Percentiles rank a stretch among this genome's conserved stretches.
Conservation (phyloP, 345 rosid species). For the Litchi chinensis region DNA sequence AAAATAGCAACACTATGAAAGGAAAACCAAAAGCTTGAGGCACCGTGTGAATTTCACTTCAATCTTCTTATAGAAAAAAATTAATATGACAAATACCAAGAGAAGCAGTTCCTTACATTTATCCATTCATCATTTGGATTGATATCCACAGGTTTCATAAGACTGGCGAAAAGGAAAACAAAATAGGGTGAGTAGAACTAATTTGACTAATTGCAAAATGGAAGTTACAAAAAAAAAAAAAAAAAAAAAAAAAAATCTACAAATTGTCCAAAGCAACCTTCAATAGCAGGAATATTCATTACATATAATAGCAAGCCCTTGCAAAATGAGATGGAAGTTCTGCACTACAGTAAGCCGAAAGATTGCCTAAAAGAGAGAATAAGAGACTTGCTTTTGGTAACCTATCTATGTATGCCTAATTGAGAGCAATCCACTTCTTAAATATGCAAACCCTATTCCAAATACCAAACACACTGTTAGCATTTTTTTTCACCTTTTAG, state of each 20-base stretch:
- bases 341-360: not conserved
- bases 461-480: not conserved
- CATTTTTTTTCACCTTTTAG: conserved; percentile 63
- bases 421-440: not conserved
- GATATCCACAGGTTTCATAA: conserved; percentile 86
- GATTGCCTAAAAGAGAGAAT: not conserved
- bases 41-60: not conserved
- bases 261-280: conserved; percentile 15
- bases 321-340: not conserved
- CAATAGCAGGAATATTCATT: not conserved
- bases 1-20: conserved; percentile 11
- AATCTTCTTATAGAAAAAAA: conserved; percentile 7
- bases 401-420: not conserved
- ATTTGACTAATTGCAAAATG: not conserved
- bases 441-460: not conserved
- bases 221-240: not conserved
- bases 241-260: not conserved
- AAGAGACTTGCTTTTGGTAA: not conserved
- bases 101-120: conserved; percentile 62
- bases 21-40: not conserved
- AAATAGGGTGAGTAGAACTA: conserved; percentile 27
- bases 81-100: conserved; percentile 14
- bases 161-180: conserved; percentile 51
- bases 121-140: conserved; percentile 96
- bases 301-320: not conserved